Conservation (phyloP, 2,329 filamentous ascomycete species). For the Pseudogymnoascus destructans region DNA sequence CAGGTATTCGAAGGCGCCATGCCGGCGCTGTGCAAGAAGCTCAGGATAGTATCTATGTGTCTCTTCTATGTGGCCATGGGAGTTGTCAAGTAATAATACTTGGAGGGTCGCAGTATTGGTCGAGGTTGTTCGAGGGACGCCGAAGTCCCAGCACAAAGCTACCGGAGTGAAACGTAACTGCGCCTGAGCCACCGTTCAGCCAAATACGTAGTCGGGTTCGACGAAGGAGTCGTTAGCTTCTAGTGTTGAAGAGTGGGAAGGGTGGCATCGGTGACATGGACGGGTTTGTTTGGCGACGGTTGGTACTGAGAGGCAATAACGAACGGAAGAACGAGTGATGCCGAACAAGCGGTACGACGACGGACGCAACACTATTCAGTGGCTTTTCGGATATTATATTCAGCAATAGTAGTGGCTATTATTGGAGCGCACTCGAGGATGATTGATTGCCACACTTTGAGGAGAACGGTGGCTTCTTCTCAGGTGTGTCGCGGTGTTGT, state of each 20-base stretch:
- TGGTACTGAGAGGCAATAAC: slow-evolving; percentile 6
- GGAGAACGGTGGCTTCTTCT: slow-evolving; percentile 1
- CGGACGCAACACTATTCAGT: slow-evolving; percentile 8
- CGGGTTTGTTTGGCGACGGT: slow-evolving; percentile 3
- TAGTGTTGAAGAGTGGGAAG: neutral
- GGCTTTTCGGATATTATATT: slow-evolving; percentile 6
- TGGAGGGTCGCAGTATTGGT: neutral
- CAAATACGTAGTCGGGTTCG: slow-evolving; percentile 2
- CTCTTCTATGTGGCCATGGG: slow-evolving; percentile 6
- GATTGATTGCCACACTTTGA: neutral
- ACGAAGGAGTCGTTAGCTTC: neutral
- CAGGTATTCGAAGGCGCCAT: slow-evolving; percentile 23
- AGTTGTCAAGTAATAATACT: slow-evolving; percentile 3
- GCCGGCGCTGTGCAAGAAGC: slow-evolving; percentile 12
- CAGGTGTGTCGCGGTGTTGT: slow-evolving; percentile 10
- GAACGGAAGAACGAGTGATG: slow-evolving; percentile 3
- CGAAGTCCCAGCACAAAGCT: slow-evolving; percentile 2
- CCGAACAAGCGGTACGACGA: neutral
- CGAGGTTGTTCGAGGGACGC: neutral
- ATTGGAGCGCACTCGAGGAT: slow-evolving; percentile 2
- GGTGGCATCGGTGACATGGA: slow-evolving; percentile 1
- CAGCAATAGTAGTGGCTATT: slow-evolving; percentile 7
- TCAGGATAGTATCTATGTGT: slow-evolving; percentile 8
- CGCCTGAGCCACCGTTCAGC: neutral
- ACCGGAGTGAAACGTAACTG: neutral